These are phyloP conservation scores for Limnanthes douglasii DNA, from an alignment of 345 rosid species.

Conservation along the genomic window DNA sequence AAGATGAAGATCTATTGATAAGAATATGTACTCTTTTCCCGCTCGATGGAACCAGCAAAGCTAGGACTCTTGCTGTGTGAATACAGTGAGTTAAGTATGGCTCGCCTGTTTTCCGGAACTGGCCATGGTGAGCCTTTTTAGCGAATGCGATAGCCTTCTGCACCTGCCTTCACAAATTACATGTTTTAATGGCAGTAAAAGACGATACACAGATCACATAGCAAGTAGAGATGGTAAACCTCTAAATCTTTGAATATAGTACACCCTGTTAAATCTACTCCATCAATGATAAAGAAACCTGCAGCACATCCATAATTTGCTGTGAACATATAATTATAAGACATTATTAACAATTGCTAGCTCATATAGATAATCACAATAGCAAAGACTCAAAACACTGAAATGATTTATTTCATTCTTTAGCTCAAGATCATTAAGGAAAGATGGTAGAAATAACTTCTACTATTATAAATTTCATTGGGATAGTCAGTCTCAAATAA, in stretches of 20 bases:
- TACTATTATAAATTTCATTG: no score
- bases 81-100: conserved; percentile 56
- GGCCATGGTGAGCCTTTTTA: conserved; percentile 49
- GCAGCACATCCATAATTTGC: no score
- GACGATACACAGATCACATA: conserved; percentile 1
- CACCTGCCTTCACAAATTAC: conserved; percentile 57
- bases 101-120: conserved; percentile 54
- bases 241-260: conserved; percentile 41
- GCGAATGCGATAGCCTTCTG: conserved; percentile 60
- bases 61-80: conserved; percentile 52
- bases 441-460: no score
- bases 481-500: no score
- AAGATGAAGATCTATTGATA: neutral
- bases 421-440: no score
- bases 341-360: no score
- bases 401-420: no score
- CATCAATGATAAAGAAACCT: conserved; percentile 41
- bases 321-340: no score
- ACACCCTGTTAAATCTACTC: conserved; percentile 50
- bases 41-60: conserved; percentile 49
- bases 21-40: conserved; percentile 29
- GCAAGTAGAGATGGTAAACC: conserved; percentile 27
- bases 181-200: conserved; percentile 14
- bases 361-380: no score
- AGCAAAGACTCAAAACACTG: no score